These are phyloP conservation scores for Pythium periplocum DNA, from an alignment of 352 stramenopile species.

Conservation along the genomic window DNA sequence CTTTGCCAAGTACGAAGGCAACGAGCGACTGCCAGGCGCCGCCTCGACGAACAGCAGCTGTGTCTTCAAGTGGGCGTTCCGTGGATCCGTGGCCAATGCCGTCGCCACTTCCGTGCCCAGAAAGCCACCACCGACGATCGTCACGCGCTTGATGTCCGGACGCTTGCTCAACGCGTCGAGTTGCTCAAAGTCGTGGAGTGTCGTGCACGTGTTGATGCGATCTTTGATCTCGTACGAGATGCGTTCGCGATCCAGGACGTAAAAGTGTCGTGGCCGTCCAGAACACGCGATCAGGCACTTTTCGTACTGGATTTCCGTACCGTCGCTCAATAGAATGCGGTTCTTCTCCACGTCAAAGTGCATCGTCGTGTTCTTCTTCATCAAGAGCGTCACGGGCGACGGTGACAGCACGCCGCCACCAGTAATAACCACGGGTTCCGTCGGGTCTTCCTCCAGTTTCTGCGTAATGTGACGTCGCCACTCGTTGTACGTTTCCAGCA, in stretches of 20 bases:
- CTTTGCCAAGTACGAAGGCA: conserved; percentile 80
- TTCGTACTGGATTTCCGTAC: conserved; percentile 76
- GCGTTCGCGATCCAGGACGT: conserved; percentile 83
- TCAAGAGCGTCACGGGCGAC: conserved; percentile 63
- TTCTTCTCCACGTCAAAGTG: conserved; percentile 87
- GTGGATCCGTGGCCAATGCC: conserved; percentile 58
- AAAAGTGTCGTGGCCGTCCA: conserved; percentile 79
- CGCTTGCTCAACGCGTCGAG: conserved; percentile 55
- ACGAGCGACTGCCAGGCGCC: conserved; percentile 44
- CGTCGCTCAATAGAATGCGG: conserved; percentile 71
- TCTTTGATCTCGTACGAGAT: conserved; percentile 82
- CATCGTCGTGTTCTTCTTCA: conserved; percentile 61
- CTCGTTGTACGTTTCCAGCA: conserved; percentile 89
- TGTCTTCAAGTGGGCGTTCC: conserved; percentile 40
- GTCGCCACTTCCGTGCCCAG: conserved; percentile 84
- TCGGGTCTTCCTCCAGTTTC: conserved; percentile 68
- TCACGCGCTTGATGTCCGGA: conserved; percentile 46
- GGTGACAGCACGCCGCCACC: conserved; percentile 3
- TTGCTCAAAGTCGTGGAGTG: conserved; percentile 74
- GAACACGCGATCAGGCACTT: conserved; percentile 86
- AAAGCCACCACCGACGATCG: conserved; percentile 88
- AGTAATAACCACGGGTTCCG: conserved; percentile 4
- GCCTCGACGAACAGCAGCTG: conserved; percentile 55
- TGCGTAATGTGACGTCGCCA: conserved; percentile 84
- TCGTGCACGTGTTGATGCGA: conserved; percentile 83